phyloP scores from a whole-genome alignment of 257 asterid genomes.

The Thymus quinquecostatus region DNA sequence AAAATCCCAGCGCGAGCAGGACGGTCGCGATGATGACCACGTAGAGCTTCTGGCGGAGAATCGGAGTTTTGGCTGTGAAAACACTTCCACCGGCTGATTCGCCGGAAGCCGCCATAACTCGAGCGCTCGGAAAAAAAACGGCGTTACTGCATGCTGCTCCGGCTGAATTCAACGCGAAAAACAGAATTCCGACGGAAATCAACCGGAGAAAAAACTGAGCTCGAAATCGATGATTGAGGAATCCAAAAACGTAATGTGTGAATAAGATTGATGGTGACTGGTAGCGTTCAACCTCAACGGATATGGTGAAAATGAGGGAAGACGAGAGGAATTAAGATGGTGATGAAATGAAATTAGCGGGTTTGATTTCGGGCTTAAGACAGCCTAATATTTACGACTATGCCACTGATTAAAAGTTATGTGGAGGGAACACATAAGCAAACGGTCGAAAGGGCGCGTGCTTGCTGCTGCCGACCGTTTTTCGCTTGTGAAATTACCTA shows the following conservation, averaged over 20 bases:
- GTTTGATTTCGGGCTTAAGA: conserved; percentile 9
- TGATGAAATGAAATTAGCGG: not conserved
- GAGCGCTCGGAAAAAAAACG: conserved; percentile 22
- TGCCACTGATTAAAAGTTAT: conserved; percentile 13
- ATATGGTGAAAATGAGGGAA: conserved; percentile 7
- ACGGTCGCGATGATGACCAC: conserved; percentile 56
- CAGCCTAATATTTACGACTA: conserved; percentile 1
- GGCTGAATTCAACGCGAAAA: conserved; percentile 10
- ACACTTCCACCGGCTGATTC: conserved; percentile 33
- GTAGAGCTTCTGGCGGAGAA: conserved; percentile 70
- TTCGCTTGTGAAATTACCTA: not conserved
- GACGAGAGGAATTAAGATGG: not conserved
- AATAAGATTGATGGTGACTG: conserved; percentile 3
- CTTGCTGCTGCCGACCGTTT: conserved; percentile 28
- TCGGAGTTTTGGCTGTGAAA: conserved; percentile 62
- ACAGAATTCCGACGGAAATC: not conserved
- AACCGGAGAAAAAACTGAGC: conserved; percentile 31
- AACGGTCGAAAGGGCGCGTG: conserved; percentile 26
- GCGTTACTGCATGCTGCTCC: conserved; percentile 19
- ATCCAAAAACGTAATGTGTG: not conserved
- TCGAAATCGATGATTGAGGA: conserved; percentile 11
- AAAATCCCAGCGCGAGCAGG: conserved; percentile 44
- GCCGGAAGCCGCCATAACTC: conserved; percentile 53
- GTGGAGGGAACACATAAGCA: conserved; percentile 7
- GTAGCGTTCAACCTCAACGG: conserved; percentile 26